Conservation (phyloP, 2,329 filamentous ascomycete species). For the Hansfordia pulvinata region DNA sequence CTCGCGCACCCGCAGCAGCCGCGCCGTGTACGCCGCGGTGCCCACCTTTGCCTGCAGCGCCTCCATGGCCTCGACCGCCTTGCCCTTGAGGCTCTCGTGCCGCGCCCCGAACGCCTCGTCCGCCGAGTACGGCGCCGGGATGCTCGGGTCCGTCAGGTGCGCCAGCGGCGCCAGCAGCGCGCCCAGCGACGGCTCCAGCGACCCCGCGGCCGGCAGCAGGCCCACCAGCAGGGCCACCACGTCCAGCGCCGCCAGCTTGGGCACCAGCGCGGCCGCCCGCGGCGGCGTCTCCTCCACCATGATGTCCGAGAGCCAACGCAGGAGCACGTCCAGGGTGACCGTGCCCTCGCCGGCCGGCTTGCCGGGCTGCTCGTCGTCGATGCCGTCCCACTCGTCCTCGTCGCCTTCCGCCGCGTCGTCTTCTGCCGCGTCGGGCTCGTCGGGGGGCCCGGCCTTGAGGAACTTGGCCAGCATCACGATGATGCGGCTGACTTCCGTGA, state of each 20-base stretch:
- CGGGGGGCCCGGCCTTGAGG: conserved; percentile 44
- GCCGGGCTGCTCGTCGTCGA: conserved; percentile 15
- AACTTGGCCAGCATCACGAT: conserved; percentile 65
- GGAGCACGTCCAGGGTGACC: conserved; percentile 53
- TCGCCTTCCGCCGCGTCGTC: conserved; percentile 31
- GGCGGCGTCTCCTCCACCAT: conserved; percentile 62
- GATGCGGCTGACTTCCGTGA: conserved; percentile 66
- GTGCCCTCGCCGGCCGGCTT: conserved; percentile 25
- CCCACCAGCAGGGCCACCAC: conserved; percentile 58
- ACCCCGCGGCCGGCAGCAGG: conserved; percentile 36
- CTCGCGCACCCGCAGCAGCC: conserved; percentile 60
- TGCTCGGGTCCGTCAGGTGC: conserved; percentile 70
- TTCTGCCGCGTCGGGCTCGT: conserved; percentile 23
- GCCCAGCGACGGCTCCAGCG: conserved; percentile 50
- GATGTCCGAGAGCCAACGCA: conserved; percentile 65
- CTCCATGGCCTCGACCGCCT: conserved; percentile 67
- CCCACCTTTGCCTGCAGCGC: conserved; percentile 76
- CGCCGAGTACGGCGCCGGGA: conserved; percentile 56
- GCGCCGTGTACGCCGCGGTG: conserved; percentile 62
- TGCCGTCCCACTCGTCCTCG: conserved; percentile 22
- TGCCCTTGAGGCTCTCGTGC: conserved; percentile 58
- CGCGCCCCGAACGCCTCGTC: conserved; percentile 56
- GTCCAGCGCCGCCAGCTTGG: conserved; percentile 64
- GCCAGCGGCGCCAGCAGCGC: conserved; percentile 50
- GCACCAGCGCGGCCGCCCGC: conserved; percentile 48